A percentile compares a stretch with the other conserved stretches of the same genome.
Evolutionary conservation across 140 eudicot genomes (phyloP).

Genomic region (Anethum foeniculum): DNA sequence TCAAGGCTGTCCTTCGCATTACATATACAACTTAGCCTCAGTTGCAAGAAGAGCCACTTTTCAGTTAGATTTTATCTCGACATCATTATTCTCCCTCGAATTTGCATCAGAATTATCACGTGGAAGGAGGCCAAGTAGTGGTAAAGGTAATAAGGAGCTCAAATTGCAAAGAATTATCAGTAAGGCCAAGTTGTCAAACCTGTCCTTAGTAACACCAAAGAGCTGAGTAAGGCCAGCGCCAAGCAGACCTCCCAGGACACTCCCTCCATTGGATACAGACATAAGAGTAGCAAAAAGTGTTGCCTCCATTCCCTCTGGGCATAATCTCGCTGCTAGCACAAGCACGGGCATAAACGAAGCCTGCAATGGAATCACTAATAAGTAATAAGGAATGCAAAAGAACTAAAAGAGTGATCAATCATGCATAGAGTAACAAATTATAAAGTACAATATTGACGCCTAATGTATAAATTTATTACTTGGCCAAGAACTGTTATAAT

Average conservation of each 20-base stretch:
- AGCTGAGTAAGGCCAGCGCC: constrained; percentile 82
- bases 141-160: constrained; percentile 82
- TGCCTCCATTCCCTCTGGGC: constrained; percentile 97
- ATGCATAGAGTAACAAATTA: not conserved
- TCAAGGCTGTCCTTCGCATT: not conserved
- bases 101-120: constrained; percentile 36
- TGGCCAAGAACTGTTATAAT: constrained; percentile 88
- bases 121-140: constrained; percentile 83
- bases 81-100: constrained; percentile 32
- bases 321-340: constrained; percentile 82
- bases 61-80: constrained; percentile 62
- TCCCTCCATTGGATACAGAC: constrained; percentile 88
- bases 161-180: constrained; percentile 79
- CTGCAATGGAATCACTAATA: constrained; percentile 28
- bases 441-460: not conserved
- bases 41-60: not conserved
- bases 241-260: constrained; percentile 78
- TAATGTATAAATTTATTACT: constrained; percentile 30
- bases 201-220: constrained; percentile 77
- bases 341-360: constrained; percentile 97
- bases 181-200: constrained; percentile 58
- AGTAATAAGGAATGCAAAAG: not conserved
- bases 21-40: not conserved
- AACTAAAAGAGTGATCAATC: not conserved
- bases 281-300: constrained; percentile 91